Base-by-base conservation (phyloP, 257 asterid genomes). In the Penstemon davidsonii region DNA sequence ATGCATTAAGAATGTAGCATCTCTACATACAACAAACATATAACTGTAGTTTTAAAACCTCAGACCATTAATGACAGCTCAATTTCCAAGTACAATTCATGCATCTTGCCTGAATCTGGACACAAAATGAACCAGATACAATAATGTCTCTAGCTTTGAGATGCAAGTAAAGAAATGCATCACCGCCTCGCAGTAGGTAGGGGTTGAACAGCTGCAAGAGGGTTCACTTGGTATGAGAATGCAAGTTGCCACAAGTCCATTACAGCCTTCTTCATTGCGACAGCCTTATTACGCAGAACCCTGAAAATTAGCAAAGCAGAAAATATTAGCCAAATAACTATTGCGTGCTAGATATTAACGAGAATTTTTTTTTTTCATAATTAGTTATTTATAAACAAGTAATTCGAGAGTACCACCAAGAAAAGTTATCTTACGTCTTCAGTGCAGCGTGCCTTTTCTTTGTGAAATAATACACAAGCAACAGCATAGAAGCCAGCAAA, bases 141-240 rank as follows among this genome's bases (percentile, higher is more conserved):
- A 45, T 45, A 25, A 25, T 57, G 56, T 13, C n/a, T 64, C 54
- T 25, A 44, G 41, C 60, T 67, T n/a, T 47, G 67, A 57, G 62
- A 59, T 33, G 18, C 8, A 4, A 40, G 62, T 60, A 7, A 19
- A 64, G 40, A 51, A 55, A 61, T 64, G 68, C 66, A 52, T 18
- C 77, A 53, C 79, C 82, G 79, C 15, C 84, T 56, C 8, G 81
- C 61, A 52, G 78, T 72, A 1, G 97, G 89, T 69, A 87, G 83
- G 41, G 92, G 64, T 79, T 93, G 96, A 62, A 90, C 81, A 62
- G 95, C 91, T 76, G 97, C 99, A 3, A 93, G 82, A 80, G 99
- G 97, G 83, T 93, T 90, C 76, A 93, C 96, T 80, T 93, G 96
- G 78, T 90, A 85, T 40, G 97, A 88, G 76, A 93, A 93, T 46